These are phyloP conservation scores for Colletotrichum sp. DNA, from an alignment of 2,329 filamentous ascomycete species.

Conservation along the genomic window DNA sequence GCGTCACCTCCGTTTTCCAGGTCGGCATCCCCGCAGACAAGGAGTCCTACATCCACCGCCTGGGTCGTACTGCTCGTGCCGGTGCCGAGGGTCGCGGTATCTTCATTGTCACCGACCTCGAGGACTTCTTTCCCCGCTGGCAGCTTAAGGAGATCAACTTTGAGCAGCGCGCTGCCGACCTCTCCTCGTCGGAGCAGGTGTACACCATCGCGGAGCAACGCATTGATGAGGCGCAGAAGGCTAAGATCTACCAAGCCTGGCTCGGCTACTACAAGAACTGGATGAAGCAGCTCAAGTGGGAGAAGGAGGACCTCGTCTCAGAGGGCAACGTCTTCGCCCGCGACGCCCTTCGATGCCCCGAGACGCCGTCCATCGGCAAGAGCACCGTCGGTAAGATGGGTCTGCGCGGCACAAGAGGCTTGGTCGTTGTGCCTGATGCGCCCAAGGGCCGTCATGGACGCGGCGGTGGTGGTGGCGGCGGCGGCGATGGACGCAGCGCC, in stretches of 20 bases:
- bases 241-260: conserved; percentile 61
- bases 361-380: conserved; percentile 52
- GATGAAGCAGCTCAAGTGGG: conserved; percentile 48
- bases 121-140: conserved; percentile 55
- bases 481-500: conserved; percentile 4
- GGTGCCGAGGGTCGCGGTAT: conserved; percentile 68
- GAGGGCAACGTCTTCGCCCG: conserved; percentile 57
- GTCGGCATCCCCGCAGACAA: conserved; percentile 63
- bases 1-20: conserved; percentile 72
- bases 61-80: conserved; percentile 71
- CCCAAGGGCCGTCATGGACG: conserved; percentile 31
- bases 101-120: conserved; percentile 58
- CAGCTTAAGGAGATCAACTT: conserved; percentile 61
- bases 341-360: conserved; percentile 50
- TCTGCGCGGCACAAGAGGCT: conserved; percentile 53
- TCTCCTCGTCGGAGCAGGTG: conserved; percentile 47
- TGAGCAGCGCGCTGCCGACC: conserved; percentile 46
- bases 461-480: conserved; percentile 28
- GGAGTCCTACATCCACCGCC: conserved; percentile 71
- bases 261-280: conserved; percentile 61
- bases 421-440: conserved; percentile 50
- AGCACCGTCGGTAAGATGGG: conserved; percentile 62
- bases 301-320: conserved; percentile 49
- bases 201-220: conserved; percentile 36
- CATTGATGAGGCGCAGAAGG: conserved; percentile 50